Conservation (phyloP, 768 basidiomycete genomes). For the Lentinula boryana region DNA sequence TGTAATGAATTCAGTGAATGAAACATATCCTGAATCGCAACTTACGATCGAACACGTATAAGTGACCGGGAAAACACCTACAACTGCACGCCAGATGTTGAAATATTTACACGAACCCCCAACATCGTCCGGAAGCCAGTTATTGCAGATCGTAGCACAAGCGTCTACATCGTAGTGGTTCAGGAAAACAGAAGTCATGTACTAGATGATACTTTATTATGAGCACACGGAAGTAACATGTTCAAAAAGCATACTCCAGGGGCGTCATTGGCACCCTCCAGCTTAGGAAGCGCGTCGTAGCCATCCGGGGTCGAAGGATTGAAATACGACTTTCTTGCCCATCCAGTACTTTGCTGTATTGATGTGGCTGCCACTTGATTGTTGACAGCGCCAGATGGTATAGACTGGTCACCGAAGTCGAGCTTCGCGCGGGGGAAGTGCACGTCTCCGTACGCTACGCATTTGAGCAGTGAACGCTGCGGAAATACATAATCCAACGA, state of each 20-base stretch:
- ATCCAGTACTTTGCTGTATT: slow-evolving; percentile 40
- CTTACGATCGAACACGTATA: slow-evolving; percentile 46
- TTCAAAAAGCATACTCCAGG: slow-evolving; percentile 26
- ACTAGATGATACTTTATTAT: slow-evolving; percentile 15
- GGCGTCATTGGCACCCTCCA: slow-evolving; percentile 40
- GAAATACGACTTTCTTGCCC: slow-evolving; percentile 26
- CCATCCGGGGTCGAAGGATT: slow-evolving; percentile 36
- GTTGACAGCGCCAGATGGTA: slow-evolving; percentile 19
- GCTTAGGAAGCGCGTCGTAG: slow-evolving; percentile 39
- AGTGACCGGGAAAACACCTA: slow-evolving; percentile 37
- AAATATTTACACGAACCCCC: slow-evolving; percentile 46
- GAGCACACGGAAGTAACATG: neutral
- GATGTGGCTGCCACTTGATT: slow-evolving; percentile 25
- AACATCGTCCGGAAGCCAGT: slow-evolving; percentile 30
- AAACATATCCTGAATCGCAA: neutral
- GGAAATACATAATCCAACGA: slow-evolving; percentile 30
- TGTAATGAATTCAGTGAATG: slow-evolving; percentile 9
- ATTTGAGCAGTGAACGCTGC: slow-evolving; percentile 40
- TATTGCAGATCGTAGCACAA: slow-evolving; percentile 39
- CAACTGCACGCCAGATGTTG: slow-evolving; percentile 48
- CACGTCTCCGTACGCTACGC: slow-evolving; percentile 37
- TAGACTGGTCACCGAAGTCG: slow-evolving; percentile 39
- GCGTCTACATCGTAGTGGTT: slow-evolving; percentile 40
- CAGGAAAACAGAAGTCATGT: slow-evolving; percentile 47
- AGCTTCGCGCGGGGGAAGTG: slow-evolving; percentile 38